Evolutionary conservation across 148 eudicot species (phyloP).

Genomic region (Hydrangea macrophylla): DNA sequence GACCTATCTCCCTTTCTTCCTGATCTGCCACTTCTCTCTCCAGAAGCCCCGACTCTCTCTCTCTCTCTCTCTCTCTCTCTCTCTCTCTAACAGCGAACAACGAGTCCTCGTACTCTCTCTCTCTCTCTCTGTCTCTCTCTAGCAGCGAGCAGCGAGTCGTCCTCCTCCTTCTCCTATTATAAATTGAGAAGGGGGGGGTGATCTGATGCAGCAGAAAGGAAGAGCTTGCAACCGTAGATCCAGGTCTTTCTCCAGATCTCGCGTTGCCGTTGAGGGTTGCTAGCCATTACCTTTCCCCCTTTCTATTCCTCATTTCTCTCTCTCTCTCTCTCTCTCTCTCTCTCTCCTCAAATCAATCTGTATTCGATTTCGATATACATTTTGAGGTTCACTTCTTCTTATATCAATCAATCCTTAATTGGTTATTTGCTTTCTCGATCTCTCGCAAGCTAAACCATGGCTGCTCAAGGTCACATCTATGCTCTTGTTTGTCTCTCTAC

Average conservation of each 20-base stretch:
- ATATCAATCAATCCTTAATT: no score
- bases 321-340: background rate
- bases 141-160: background rate
- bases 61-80: background rate
- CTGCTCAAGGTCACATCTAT: slow-evolving; percentile 33
- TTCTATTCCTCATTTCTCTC: background rate
- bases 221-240: slow-evolving; percentile 62
- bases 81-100: background rate
- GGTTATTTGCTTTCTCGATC: background rate
- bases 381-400: background rate
- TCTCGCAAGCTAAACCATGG: slow-evolving; percentile 22
- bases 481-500: background rate
- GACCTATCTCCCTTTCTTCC: background rate
- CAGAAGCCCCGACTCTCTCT: no score
- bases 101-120: no score
- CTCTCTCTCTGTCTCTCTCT: no score
- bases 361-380: background rate
- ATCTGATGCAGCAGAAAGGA: slow-evolving; percentile 76
- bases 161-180: no score
- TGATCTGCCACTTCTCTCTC: no score
- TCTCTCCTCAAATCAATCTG: background rate
- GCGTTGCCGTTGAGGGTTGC: slow-evolving; percentile 84
- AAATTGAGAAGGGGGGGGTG: background rate
- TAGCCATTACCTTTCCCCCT: slow-evolving; percentile 11
- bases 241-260: slow-evolving; percentile 80